Conservation (phyloP, 2,329 filamentous ascomycete species). For the Bipolaris gigantea region DNA sequence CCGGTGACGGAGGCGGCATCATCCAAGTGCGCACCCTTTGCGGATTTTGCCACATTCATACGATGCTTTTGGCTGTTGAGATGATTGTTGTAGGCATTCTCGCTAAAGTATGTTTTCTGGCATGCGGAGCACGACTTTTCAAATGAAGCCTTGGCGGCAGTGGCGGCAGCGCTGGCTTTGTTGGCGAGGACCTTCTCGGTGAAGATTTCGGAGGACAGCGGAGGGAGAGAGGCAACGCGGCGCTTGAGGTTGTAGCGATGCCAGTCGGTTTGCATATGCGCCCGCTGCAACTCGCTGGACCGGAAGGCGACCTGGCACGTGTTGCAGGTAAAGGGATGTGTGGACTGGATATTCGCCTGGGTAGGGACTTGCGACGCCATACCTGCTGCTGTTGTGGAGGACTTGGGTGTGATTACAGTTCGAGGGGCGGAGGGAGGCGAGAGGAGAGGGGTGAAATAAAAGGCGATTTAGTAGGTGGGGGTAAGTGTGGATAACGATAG, state of each 20-base stretch:
- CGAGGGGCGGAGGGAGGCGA: background rate
- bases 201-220: conserved; percentile 89
- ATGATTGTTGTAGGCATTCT: conserved; percentile 94
- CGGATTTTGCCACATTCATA: conserved; percentile 59
- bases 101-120: conserved; percentile 91
- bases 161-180: conserved; percentile 79
- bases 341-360: conserved; percentile 42
- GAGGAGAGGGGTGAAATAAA: conserved; percentile 20
- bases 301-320: conserved; percentile 97
- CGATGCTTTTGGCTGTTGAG: conserved; percentile 88
- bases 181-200: conserved; percentile 94
- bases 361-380: conserved; percentile 42
- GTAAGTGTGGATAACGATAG: conserved; percentile 25
- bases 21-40: conserved; percentile 47
- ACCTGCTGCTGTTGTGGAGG: conserved; percentile 13
- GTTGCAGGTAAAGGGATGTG: conserved; percentile 95
- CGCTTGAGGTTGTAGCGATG: conserved; percentile 98
- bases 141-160: conserved; percentile 85
- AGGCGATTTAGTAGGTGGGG: conserved; percentile 25
- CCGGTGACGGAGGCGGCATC: conserved; percentile 65
- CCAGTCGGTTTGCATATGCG: conserved; percentile 98
- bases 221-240: conserved; percentile 84
- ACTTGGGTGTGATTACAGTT: conserved; percentile 3
- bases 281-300: conserved; percentile 87
- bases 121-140: conserved; percentile 82